These are phyloP conservation scores for Vitis rotundifolia DNA, from an alignment of 164 flowering plant species.

Conservation along the genomic window DNA sequence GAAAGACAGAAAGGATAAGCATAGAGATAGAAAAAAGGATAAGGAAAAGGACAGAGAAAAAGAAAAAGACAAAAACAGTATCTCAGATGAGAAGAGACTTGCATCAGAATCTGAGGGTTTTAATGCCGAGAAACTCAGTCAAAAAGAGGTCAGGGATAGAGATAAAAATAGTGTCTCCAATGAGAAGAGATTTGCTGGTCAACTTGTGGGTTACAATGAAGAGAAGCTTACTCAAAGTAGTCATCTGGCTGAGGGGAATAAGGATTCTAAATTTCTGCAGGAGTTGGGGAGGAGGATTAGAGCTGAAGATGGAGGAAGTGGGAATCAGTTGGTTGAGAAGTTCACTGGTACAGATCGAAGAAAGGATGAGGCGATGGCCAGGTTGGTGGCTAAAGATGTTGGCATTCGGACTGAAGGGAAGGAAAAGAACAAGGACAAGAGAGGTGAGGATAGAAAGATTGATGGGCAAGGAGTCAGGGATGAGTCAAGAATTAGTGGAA, in stretches of 20 bases:
- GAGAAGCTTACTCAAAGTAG: constrained; percentile 23
- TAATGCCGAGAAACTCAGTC: constrained; percentile 24
- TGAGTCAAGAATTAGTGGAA: constrained; percentile 25
- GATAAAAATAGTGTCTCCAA: constrained; percentile 5
- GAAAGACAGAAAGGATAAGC: constrained; percentile 67
- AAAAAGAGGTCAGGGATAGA: constrained; percentile 19
- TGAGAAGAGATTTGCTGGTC: constrained; percentile 19
- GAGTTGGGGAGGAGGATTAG: constrained; percentile 52
- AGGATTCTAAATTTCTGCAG: constrained; percentile 42
- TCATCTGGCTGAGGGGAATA: constrained; percentile 21
- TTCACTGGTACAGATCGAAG: constrained; percentile 27
- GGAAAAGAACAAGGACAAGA: constrained; percentile 31
- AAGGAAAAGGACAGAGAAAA: constrained; percentile 51
- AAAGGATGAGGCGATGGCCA: constrained; percentile 35
- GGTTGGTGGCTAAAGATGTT: constrained; percentile 26
- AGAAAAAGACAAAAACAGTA: constrained; percentile 32
- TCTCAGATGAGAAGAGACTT: constrained; percentile 38
- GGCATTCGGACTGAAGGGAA: constrained; percentile 26
- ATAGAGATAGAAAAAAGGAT: constrained; percentile 61
- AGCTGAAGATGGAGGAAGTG: constrained; percentile 41
- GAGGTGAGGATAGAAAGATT: constrained; percentile 28
- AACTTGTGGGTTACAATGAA: constrained; percentile 25
- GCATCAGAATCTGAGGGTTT: constrained; percentile 12
- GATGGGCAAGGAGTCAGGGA: constrained; percentile 25
- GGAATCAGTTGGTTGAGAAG: constrained; percentile 35